Evolutionary conservation across 1,284 basidiomycete genomes (phyloP).

Genomic region (Apiotrichum gracile): DNA sequence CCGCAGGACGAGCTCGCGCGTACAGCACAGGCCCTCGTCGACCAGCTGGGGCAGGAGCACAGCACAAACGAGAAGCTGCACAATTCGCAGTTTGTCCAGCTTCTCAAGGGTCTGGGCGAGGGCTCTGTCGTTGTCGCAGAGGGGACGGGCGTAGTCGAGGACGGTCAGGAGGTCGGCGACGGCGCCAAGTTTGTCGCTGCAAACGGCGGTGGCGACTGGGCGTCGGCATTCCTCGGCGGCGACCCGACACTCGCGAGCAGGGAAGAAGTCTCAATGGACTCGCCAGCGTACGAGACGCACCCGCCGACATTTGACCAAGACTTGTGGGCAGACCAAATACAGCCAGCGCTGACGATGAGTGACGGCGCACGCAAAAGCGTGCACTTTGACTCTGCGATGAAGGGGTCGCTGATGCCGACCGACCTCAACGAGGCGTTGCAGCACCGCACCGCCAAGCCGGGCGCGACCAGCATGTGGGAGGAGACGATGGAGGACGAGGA

Average conservation of each 20-base stretch:
- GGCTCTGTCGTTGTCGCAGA: constrained; percentile 74
- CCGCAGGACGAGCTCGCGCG: constrained; percentile 62
- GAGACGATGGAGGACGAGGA: constrained; percentile 34
- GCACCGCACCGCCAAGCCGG: constrained; percentile 32
- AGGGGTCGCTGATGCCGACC: constrained; percentile 22
- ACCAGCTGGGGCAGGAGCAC: constrained; percentile 54
- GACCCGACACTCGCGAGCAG: neutral
- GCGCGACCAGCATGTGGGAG: constrained; percentile 40
- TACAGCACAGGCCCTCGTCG: constrained; percentile 65
- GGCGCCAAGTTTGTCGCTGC: constrained; percentile 42
- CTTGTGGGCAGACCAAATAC: constrained; percentile 38
- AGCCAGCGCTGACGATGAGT: constrained; percentile 28
- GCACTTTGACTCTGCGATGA: constrained; percentile 36
- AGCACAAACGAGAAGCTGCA: constrained; percentile 74
- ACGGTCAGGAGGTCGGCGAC: constrained; percentile 37
- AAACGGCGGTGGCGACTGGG: constrained; percentile 20
- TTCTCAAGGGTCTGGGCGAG: constrained; percentile 81
- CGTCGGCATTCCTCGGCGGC: constrained; percentile 6
- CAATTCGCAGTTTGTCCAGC: constrained; percentile 76
- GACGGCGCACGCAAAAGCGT: constrained; percentile 38
- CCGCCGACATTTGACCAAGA: neutral
- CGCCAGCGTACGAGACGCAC: neutral
- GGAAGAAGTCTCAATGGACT: neutral
- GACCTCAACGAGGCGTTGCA: constrained; percentile 50
- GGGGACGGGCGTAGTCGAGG: constrained; percentile 17